Evolutionary conservation across 176 grass and related monocot genomes (phyloP).

Genomic region (Avena insularis): DNA sequence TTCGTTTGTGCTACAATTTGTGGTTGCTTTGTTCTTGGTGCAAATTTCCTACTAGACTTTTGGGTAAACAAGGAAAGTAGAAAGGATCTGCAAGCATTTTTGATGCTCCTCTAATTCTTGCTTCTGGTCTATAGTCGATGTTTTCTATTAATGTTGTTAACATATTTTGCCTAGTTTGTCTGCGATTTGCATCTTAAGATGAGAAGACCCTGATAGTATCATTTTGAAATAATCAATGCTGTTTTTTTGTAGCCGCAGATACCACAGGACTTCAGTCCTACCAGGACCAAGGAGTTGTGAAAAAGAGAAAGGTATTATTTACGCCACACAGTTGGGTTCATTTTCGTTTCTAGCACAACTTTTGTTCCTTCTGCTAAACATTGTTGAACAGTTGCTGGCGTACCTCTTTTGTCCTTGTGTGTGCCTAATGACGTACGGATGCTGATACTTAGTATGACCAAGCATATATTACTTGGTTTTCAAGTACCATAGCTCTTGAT

Average conservation of each 20-base stretch:
- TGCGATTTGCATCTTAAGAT: slow-evolving; percentile 5
- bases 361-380: slow-evolving; percentile 1
- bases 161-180: slow-evolving; percentile 4
- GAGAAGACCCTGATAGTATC: not conserved
- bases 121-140: slow-evolving; percentile 10
- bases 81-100: slow-evolving; percentile 28
- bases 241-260: slow-evolving; percentile 44
- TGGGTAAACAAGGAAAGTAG: slow-evolving; percentile 13
- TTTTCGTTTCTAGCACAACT: slow-evolving; percentile 10
- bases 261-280: slow-evolving; percentile 36
- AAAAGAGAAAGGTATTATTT: slow-evolving; percentile 88
- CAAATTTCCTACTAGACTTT: slow-evolving; percentile 20
- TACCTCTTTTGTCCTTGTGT: not conserved
- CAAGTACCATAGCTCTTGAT: not conserved
- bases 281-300: slow-evolving; percentile 50
- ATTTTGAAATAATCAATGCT: slow-evolving; percentile 20
- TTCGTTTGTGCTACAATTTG: not conserved
- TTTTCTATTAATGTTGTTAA: slow-evolving; percentile 34
- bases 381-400: not conserved
- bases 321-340: not conserved
- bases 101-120: not conserved
- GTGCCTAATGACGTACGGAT: not conserved
- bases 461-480: slow-evolving; percentile 22
- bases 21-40: slow-evolving; percentile 23
- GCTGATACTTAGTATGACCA: slow-evolving; percentile 5